Evolutionary conservation across 768 basidiomycete species (phyloP), one percentile per base, ranked within the genome.

Genomic region (Trametes elegans): DNA sequence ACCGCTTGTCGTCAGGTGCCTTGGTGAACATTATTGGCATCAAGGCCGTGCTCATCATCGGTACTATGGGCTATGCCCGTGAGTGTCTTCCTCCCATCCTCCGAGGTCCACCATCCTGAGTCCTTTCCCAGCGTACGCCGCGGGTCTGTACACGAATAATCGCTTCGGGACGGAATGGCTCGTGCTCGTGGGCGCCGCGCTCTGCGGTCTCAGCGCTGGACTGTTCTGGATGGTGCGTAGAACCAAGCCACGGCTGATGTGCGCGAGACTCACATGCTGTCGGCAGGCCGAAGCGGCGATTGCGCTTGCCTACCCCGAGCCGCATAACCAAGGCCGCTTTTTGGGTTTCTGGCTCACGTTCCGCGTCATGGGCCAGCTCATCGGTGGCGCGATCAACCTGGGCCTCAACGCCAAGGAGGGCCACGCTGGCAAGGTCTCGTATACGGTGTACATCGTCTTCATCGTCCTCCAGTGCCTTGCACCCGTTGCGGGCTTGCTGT

Each of bases 361-460:
- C 51, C 51, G 51, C 26, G 51, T 53, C 8, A 23, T 23, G n/a
- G 51, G 51, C 7, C 51, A 53, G 34, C 51, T 53, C n/a, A 53
- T 53, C 32, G 51, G 51, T 43, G 51, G 51, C 27, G 51, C 51
- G 34, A 42, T 53, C 34, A 53, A 53, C 42, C 51, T 53, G 5
- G 51, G 51, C 7, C 42, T 53, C 6, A 53, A 53, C 42, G 32
- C 41, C n/a, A 44, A 53, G 51, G 14, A 18, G 11, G 51, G 51
- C 23, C 34, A 44, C 34, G 51, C 51, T n/a, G 51, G 51, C 51
- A 53, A 53, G 51, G 51, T 53, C 34, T 53, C 51, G 51, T 53
- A 53, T 35, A 53, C 42, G 42, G 51, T 53, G 0, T 53, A 44
- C 42, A 53, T 53, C 51, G 51, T 53, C 24, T 53, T 53, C 51